These are phyloP conservation scores for Rhodamnia argentea DNA, from an alignment of 345 rosid species.

Conservation along the genomic window DNA sequence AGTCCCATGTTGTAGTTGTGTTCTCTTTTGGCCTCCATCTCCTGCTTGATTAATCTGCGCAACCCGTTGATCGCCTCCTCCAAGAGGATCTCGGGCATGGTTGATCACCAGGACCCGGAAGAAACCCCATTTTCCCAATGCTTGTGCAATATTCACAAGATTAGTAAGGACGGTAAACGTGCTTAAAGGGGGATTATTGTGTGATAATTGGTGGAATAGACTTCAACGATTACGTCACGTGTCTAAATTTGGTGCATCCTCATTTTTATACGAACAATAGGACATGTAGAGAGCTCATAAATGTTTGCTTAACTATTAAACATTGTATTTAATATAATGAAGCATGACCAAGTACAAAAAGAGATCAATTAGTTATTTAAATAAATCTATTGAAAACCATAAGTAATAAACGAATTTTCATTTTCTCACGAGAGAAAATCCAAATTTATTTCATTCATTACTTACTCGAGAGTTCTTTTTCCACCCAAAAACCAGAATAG, in stretches of 20 bases:
- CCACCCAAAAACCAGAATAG: too few species aligned
- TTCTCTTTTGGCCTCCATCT: constrained; percentile 6
- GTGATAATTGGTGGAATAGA: neutral
- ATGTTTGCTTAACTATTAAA: neutral
- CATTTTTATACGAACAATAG: neutral
- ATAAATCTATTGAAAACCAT: neutral
- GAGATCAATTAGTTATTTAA: neutral
- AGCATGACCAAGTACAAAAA: neutral
- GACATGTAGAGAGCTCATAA: neutral
- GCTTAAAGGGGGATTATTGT: neutral
- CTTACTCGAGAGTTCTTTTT: too few species aligned
- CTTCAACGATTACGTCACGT: neutral
- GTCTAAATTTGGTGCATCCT: neutral
- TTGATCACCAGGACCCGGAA: constrained; percentile 18
- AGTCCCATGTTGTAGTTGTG: constrained; percentile 29
- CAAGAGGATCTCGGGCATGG: constrained; percentile 8
- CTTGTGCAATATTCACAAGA: neutral
- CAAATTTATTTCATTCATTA: too few species aligned
- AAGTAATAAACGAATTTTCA: neutral
- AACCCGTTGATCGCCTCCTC: constrained; percentile 8
- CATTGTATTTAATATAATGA: neutral
- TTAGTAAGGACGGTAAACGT: neutral
- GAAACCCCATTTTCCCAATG: constrained; percentile 15
- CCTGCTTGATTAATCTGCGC: constrained; percentile 10
- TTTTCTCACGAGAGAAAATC: too few species aligned